Evolutionary conservation across 164 flowering plant genomes (phyloP), one percentile per base, ranked within the genome.

Genomic region (Protea cynaroides): DNA sequence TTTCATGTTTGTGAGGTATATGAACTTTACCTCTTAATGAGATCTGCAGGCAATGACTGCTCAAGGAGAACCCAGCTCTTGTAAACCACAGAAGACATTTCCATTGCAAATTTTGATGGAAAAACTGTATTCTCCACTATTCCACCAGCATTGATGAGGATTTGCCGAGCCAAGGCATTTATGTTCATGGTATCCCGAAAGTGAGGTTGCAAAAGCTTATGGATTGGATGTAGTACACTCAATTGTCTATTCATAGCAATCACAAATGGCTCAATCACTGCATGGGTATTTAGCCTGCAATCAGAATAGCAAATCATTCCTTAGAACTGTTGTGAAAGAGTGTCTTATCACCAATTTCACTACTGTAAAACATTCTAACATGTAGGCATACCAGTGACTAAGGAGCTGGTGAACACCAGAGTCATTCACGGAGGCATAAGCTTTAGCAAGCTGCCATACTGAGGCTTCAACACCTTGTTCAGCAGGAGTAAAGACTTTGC

Each of bases 401-500:
- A 89, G 78, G 34, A 93, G 91, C 75, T 90, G 96, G 65, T 93
- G 98, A 53, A 76, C 79, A 52, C 98, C 98, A 7, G 97, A 84
- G 72, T 93, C 97, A 60, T 82, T 89, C 0, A 93, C 96, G 23
- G 92, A 85, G 40, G 71, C 97, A 72, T 89, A 89, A 65, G 97
- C 98, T 72, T 94, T 94, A 17, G 96, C 96, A 44, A 89, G 82
- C 69, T 90, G 97, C 97, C 95, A 91, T 0, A 86, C 69, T 1
- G 93, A 74, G 29, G 81, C 83, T 65, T 81, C 83, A 21, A 86
- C 72, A 0, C n/a, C n/a, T n/a, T n/a, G n/a, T n/a, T n/a, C n/a
- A n/a, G n/a, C n/a, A n/a, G n/a, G n/a, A n/a, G n/a, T n/a, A n/a
- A n/a, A n/a, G n/a, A n/a, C n/a, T n/a, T n/a, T n/a, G n/a, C n/a